Percentiles rank a stretch among this genome's conserved stretches.
phyloP scores from a whole-genome alignment of 192 early-diverging fungal species.

The Backusella macrospora region DNA sequence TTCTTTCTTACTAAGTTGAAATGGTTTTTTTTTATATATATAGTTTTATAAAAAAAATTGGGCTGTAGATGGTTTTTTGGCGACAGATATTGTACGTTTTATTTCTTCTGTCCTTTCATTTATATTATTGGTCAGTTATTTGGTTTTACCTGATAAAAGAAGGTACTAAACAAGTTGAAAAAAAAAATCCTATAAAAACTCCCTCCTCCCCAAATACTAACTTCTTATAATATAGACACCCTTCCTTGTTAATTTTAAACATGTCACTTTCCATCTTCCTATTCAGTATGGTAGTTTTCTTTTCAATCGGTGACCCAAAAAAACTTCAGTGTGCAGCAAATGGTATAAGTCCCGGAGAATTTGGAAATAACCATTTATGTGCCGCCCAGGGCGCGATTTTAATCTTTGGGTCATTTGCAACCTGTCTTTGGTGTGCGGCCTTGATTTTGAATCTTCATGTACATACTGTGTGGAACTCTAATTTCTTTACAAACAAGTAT shows the following conservation, averaged over 20 bases:
- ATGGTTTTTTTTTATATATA: not conserved
- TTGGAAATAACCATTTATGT: slow-evolving; percentile 51
- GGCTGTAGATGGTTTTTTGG: slow-evolving; percentile 44
- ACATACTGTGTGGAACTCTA: slow-evolving; percentile 61
- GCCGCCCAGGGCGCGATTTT: slow-evolving; percentile 54
- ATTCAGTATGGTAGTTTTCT: slow-evolving; percentile 50
- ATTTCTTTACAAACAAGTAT: slow-evolving; percentile 49
- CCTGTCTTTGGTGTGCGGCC: slow-evolving; percentile 46
- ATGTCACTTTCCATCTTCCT: slow-evolving; percentile 51
- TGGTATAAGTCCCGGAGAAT: slow-evolving; percentile 40
- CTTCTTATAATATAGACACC: slow-evolving; percentile 31
- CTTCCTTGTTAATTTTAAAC: slow-evolving; percentile 51
- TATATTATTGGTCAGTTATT: slow-evolving; percentile 48
- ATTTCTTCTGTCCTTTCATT: slow-evolving; percentile 44
- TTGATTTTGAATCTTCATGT: slow-evolving; percentile 55
- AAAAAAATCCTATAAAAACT: not conserved
- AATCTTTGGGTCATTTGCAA: slow-evolving; percentile 49
- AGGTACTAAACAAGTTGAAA: slow-evolving; percentile 26
- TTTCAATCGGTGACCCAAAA: slow-evolving; percentile 45
- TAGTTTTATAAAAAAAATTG: slow-evolving; percentile 47
- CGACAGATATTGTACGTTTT: slow-evolving; percentile 48
- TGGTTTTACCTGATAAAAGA: slow-evolving; percentile 53
- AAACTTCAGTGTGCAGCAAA: slow-evolving; percentile 47
- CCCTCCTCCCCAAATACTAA: not conserved
- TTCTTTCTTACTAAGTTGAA: too few species aligned